Evolutionary conservation across 164 flowering plant species (phyloP), one percentile per base, ranked within the genome.

Genomic region (grape (Vitis vinifera)): DNA sequence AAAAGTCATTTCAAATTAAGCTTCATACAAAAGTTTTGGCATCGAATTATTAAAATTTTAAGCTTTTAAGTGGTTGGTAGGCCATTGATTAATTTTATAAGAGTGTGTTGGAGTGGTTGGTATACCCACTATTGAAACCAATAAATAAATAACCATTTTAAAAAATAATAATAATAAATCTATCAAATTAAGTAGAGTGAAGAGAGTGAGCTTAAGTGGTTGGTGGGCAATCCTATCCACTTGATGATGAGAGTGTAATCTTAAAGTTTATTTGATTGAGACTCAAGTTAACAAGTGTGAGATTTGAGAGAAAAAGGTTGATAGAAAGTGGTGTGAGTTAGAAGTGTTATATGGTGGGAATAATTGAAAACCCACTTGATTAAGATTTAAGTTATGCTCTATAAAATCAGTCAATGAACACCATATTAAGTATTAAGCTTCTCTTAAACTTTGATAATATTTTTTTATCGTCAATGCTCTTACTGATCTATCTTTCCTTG

Each of bases 341-440:
- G 16, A 72, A 72, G 70, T 66, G 65, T 37, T 4, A 51, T n/a
- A 49, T 29, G 55, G 58, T 16, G 50, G 57, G 59, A 8, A 51
- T 12, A 50, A 2, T 4, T 8, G 56, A 63, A 49, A 61, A 65
- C 58, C 58, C 48, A 49, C 13, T 69, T 63, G 69, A 74, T 74
- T 74, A 68, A 37, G 68, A 68, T 59, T 47, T 63, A 69, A 60
- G 70, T 75, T 70, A 73, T 64, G 31, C 64, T 57, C 29, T 10
- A 6, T 44, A 67, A 71, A 55, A 68, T 73, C 59, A 11, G 31
- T 9, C 16, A 29, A 51, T 56, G 52, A 17, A 62, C 48, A 60
- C 55, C 47, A 30, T 61, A 59, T 58, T 47, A 62, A 30, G 61
- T 14, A 67, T 48, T 19, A 14, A 48, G 13, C 1, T 55, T 30